phyloP scores from a whole-genome alignment of 148 eudicot species.

The Nepenthes mirabilis region DNA sequence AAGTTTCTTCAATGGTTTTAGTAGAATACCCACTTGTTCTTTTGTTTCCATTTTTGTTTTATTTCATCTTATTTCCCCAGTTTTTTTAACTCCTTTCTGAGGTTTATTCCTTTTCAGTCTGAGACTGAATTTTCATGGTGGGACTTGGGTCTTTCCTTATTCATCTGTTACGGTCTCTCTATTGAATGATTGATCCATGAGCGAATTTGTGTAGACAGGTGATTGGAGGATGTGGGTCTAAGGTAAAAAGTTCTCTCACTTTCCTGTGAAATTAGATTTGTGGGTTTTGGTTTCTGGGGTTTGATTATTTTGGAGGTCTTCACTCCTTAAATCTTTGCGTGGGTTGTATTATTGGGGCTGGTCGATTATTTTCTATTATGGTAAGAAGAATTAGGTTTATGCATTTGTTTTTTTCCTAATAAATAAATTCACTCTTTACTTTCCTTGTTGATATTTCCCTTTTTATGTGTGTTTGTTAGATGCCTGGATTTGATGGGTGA shows the following conservation, averaged over 20 bases:
- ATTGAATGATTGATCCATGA: constrained; percentile 15
- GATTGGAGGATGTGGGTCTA: constrained; percentile 37
- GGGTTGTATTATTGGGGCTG: background rate
- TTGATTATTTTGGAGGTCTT: constrained; percentile 1
- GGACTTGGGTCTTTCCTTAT: constrained; percentile 1
- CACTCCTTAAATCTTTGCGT: constrained; percentile 4
- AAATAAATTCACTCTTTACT: background rate
- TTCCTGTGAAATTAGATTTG: constrained; percentile 10
- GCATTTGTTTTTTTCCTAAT: background rate
- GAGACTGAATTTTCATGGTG: constrained; percentile 5
- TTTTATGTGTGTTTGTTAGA: background rate
- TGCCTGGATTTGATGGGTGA: background rate
- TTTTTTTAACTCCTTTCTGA: background rate
- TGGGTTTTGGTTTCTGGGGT: constrained; percentile 5
- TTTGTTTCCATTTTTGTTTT: constrained; percentile 7
- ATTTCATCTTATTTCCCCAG: background rate
- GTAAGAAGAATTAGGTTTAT: background rate
- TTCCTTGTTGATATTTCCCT: background rate
- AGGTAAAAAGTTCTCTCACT: constrained; percentile 25
- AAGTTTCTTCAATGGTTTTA: constrained; percentile 29
- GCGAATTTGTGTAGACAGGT: constrained; percentile 7
- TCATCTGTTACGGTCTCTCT: background rate
- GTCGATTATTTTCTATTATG: background rate
- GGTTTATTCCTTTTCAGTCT: background rate
- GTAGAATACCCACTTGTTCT: constrained; percentile 15